These are phyloP conservation scores for Candida schatavii DNA, from an alignment of 805 yeast species.

Conservation along the genomic window DNA sequence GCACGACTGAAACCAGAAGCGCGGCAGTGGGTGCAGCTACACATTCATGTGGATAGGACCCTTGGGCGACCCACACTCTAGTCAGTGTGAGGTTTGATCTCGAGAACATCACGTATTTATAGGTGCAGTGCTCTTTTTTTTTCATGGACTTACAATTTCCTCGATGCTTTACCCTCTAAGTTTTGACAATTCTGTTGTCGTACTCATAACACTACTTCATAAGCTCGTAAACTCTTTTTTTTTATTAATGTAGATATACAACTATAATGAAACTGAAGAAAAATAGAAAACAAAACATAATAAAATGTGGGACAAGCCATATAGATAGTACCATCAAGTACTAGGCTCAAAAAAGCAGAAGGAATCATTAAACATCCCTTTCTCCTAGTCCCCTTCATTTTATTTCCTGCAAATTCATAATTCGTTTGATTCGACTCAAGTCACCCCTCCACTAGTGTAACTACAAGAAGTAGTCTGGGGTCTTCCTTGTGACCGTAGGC, in stretches of 20 bases:
- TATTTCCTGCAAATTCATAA: background rate
- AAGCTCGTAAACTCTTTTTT: too few relatives aligned
- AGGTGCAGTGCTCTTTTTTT: too few relatives aligned
- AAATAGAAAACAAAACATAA: background rate
- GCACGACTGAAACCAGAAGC: slow-evolving; percentile 9
- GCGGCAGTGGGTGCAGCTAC: too few relatives aligned
- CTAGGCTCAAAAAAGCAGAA: too few relatives aligned
- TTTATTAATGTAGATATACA: background rate
- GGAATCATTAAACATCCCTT: background rate
- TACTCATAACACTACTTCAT: too few relatives aligned
- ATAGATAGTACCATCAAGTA: background rate
- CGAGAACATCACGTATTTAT: too few relatives aligned
- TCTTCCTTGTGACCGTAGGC: slow-evolving; percentile 94
- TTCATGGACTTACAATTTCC: too few relatives aligned
- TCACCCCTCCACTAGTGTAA: background rate
- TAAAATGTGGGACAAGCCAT: slow-evolving; percentile 2
- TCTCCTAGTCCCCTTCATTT: background rate
- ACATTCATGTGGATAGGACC: too few relatives aligned
- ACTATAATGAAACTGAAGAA: background rate
- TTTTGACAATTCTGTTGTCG: too few relatives aligned
- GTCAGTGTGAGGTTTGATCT: too few relatives aligned
- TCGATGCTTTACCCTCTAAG: too few relatives aligned
- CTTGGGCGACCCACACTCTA: too few relatives aligned
- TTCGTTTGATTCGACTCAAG: background rate
- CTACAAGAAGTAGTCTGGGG: slow-evolving; percentile 92